Evolutionary conservation across 225 moss, liverwort and hornwort genomes (phyloP).

Genomic region (Straminergon stramineum): DNA sequence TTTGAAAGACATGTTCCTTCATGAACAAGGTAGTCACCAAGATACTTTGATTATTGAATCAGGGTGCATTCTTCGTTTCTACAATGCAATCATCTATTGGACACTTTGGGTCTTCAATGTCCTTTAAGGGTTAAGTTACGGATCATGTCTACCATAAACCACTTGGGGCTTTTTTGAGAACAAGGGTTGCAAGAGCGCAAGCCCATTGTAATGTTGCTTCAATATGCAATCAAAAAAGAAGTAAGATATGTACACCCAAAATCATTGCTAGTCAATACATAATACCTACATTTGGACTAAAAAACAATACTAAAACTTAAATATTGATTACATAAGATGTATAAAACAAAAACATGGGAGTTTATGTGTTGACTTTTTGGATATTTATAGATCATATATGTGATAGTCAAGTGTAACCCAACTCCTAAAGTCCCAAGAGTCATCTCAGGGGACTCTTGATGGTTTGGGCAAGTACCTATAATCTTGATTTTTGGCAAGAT

Average conservation of each 20-base stretch:
- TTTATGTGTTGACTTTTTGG: no score
- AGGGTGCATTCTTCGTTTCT: no score
- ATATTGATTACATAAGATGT: no score
- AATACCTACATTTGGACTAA: neutral
- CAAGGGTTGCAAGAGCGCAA: neutral
- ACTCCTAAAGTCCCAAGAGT: neutral
- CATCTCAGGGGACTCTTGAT: no score
- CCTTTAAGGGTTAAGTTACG: no score
- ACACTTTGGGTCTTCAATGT: no score
- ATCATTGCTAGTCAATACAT: neutral
- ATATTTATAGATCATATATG: neutral
- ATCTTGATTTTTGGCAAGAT: neutral
- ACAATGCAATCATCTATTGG: no score
- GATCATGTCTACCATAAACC: neutral
- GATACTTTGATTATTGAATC: no score
- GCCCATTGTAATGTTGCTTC: neutral
- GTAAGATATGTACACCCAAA: no score
- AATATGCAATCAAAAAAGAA: neutral
- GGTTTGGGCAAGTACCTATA: no score
- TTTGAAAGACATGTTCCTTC: no score
- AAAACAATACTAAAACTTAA: rapidly evolving
- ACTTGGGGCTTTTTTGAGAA: neutral
- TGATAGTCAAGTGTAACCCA: neutral
- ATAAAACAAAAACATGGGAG: neutral
- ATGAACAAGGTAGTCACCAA: no score